A percentile compares a stretch with the other conserved stretches of the same genome.
Conservation (phyloP, 129 eudicot genomes). For the Escallonia rubra region DNA sequence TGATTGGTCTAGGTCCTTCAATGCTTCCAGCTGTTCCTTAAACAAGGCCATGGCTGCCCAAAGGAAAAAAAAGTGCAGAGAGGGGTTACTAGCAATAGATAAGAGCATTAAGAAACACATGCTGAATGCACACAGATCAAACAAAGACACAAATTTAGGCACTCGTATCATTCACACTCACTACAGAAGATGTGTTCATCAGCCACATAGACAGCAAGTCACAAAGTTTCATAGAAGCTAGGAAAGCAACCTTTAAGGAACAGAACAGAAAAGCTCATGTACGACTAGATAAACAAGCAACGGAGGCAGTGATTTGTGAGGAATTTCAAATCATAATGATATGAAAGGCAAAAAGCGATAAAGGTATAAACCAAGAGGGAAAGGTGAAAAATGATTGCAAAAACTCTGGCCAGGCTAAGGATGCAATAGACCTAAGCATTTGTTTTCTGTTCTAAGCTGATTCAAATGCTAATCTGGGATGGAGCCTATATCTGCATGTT, state of each 20-base stretch:
- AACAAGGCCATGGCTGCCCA: slow-evolving; percentile 72
- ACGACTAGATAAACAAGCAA: too few relatives aligned
- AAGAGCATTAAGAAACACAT: background rate
- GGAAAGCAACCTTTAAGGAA: too few relatives aligned
- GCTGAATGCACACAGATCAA: background rate
- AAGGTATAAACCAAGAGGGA: too few relatives aligned
- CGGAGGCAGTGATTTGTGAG: background rate
- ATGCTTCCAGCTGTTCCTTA: slow-evolving; percentile 80
- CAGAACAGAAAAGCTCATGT: too few relatives aligned
- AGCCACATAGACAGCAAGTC: background rate
- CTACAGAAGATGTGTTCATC: background rate
- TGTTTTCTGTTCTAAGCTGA: too few relatives aligned
- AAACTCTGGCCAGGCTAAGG: too few relatives aligned
- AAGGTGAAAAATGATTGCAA: too few relatives aligned
- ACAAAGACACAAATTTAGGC: background rate
- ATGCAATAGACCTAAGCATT: too few relatives aligned
- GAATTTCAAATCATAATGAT: background rate
- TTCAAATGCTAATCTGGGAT: too few relatives aligned
- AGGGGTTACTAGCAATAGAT: background rate
- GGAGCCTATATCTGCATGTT: too few relatives aligned
- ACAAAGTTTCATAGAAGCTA: background rate
- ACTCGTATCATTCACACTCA: too few relatives aligned
- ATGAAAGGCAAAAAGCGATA: too few relatives aligned
- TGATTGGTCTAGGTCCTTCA: slow-evolving; percentile 54
- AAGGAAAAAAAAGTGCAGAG: background rate